Evolutionary conservation across 2,329 filamentous ascomycete genomes (phyloP), one percentile per base, ranked within the genome.

Genomic region (Emericellopsis atlantica): DNA sequence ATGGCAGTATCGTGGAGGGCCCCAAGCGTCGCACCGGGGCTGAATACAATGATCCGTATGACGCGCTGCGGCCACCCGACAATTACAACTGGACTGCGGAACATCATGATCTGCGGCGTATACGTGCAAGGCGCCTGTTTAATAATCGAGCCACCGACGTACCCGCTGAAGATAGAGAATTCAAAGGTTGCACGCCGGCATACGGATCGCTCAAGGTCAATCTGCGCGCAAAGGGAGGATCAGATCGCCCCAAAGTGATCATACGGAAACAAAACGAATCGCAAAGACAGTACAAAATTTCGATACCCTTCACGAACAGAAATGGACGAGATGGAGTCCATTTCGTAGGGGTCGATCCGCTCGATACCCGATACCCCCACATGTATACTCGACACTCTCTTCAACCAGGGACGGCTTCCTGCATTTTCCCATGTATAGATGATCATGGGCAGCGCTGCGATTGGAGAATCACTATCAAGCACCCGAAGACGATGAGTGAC

Each of bases 361-460:
- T 80, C 39, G 90, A 95, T 56, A 70, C 70, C 42, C 76, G 89
- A 45, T 98, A 89, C 57, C 88, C 92, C 0, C 90, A 98, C 63
- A 80, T 85, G 38, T 98, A 94, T 58, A 94, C 90, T 1, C 81
- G 81, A 33, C 88, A 90, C 53, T 84, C 81, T 2, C 67, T 82
- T 34, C 81, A 84, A 45, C 78, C 87, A 0, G 88, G 89, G 24
- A 81, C 79, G 15, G 81, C 87, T 1, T 90, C 81, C 37, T 89
- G 82, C 50, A 77, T 96, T 22, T 98, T 98, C 52, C 92, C 92
- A 1, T 96, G 92, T 57, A 72, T 96, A 40, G 92, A 98, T 56
- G 84, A 94, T 54, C 76, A 83, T 21, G 79, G 79, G 29, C 81
- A 84, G 43, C 76, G 87, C 42, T 90, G 82, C 53, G 79, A 81